Evolutionary conservation across 306 rosid species (phyloP).

Genomic region (Ormosia emarginata): DNA sequence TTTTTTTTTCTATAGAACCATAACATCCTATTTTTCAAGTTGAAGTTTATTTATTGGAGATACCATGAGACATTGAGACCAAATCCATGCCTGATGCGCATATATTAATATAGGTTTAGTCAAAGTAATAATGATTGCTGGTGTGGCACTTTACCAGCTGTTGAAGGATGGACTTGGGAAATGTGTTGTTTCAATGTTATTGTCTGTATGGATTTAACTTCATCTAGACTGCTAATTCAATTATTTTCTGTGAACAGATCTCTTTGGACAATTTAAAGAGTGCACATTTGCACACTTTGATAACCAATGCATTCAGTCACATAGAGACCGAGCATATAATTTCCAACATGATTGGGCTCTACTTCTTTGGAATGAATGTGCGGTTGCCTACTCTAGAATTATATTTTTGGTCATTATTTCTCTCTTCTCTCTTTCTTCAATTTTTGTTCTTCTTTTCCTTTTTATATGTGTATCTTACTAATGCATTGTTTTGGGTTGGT

Average conservation of each 20-base stretch:
- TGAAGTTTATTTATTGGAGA: slow-evolving; percentile 1
- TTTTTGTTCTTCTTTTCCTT: neutral
- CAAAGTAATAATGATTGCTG: slow-evolving; percentile 14
- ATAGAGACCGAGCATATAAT: slow-evolving; percentile 50
- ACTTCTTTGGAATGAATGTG: slow-evolving; percentile 81
- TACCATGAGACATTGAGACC: neutral
- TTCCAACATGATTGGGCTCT: slow-evolving; percentile 81
- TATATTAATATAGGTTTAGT: neutral
- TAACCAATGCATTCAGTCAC: slow-evolving; percentile 92
- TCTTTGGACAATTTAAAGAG: slow-evolving; percentile 63
- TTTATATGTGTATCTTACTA: neutral
- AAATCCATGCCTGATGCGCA: slow-evolving; percentile 7
- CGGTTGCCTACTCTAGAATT: slow-evolving; percentile 32
- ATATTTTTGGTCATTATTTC: slow-evolving; percentile 12
- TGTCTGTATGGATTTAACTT: slow-evolving; percentile 17
- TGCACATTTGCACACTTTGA: slow-evolving; percentile 83
- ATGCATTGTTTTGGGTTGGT: neutral
- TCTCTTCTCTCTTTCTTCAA: neutral
- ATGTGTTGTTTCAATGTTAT: slow-evolving; percentile 9
- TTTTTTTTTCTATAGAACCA: neutral
- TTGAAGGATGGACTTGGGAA: slow-evolving; percentile 15
- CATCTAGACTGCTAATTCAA: slow-evolving; percentile 25
- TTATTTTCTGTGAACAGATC: slow-evolving; percentile 51
- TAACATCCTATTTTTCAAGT: slow-evolving; percentile 1
- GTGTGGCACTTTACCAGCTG: neutral